Evolutionary conservation across 2,329 filamentous ascomycete genomes (phyloP).

Genomic region (Sclerotinia trifoliorum): DNA sequence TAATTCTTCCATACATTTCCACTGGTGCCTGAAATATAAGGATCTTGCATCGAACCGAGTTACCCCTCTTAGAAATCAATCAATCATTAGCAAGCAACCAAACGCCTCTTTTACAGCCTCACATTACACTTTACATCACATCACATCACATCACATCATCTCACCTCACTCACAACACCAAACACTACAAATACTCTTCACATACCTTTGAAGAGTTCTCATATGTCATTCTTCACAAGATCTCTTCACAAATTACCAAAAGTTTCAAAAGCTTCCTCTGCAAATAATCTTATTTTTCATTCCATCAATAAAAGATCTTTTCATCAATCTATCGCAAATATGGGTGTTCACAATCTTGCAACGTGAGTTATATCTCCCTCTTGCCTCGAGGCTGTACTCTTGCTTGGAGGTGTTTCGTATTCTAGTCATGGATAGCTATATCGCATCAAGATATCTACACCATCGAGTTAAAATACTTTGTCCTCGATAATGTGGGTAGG

Average conservation of each 20-base stretch:
- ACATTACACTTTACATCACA: neutral
- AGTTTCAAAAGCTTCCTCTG: neutral
- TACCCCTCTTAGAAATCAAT: constrained; percentile 28
- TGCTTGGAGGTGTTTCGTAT: neutral
- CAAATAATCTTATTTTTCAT: constrained; percentile 16
- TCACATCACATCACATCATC: neutral
- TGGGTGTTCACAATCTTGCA: constrained; percentile 48
- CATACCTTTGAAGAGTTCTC: neutral
- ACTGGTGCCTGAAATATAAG: neutral
- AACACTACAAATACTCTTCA: constrained; percentile 9
- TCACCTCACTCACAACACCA: neutral
- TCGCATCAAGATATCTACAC: neutral
- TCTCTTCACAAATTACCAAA: constrained; percentile 25
- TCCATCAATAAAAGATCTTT: constrained; percentile 32
- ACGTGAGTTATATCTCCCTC: constrained; percentile 39
- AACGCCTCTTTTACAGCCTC: neutral
- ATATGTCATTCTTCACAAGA: constrained; percentile 30
- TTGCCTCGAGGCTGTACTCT: neutral
- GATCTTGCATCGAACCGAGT: neutral
- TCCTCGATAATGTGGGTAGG: neutral
- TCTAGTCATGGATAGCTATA: neutral
- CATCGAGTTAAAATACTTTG: neutral
- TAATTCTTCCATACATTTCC: no score
- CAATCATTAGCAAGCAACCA: neutral
- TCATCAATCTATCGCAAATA: constrained; percentile 44